Conservation (phyloP, 2,329 filamentous ascomycete species). For the Cercospora sp. region DNA sequence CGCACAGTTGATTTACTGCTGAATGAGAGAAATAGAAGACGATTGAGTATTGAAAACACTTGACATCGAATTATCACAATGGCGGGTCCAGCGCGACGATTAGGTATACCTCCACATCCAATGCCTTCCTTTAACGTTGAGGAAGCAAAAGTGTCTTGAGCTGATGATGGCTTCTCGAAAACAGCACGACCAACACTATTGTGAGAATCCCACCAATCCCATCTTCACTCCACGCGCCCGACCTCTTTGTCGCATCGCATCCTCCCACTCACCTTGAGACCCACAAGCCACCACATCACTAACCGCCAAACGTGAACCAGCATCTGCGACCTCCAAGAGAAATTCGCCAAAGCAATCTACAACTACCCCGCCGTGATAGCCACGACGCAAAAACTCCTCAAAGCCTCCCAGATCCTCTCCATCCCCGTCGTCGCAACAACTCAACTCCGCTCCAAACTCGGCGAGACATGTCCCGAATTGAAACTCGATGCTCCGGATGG, state of each 20-base stretch:
- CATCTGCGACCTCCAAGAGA: constrained; percentile 93
- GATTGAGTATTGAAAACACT: background rate
- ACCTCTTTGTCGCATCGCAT: background rate
- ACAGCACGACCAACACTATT: constrained; percentile 23
- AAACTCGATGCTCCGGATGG: constrained; percentile 53
- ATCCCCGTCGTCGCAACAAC: constrained; percentile 86
- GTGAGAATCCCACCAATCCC: constrained; percentile 19
- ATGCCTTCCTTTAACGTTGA: background rate
- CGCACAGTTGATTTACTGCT: background rate
- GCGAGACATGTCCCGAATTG: constrained; percentile 75
- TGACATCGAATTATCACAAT: constrained; percentile 8
- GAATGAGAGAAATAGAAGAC: background rate
- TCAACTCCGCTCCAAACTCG: constrained; percentile 76
- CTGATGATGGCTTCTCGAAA: constrained; percentile 9
- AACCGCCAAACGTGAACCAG: constrained; percentile 49
- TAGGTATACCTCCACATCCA: constrained; percentile 20
- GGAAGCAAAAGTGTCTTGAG: background rate
- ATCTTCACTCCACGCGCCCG: background rate
- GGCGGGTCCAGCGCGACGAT: constrained; percentile 26
- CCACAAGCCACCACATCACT: constrained; percentile 7
- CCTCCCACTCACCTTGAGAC: background rate
- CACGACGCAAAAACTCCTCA: constrained; percentile 55
- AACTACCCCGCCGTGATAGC: constrained; percentile 74
- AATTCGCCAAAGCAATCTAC: constrained; percentile 79
- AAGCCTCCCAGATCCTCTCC: constrained; percentile 55